These are phyloP conservation scores for Sodiomyces alkalinus DNA, from an alignment of 2,329 filamentous ascomycete genomes.

Conservation along the genomic window DNA sequence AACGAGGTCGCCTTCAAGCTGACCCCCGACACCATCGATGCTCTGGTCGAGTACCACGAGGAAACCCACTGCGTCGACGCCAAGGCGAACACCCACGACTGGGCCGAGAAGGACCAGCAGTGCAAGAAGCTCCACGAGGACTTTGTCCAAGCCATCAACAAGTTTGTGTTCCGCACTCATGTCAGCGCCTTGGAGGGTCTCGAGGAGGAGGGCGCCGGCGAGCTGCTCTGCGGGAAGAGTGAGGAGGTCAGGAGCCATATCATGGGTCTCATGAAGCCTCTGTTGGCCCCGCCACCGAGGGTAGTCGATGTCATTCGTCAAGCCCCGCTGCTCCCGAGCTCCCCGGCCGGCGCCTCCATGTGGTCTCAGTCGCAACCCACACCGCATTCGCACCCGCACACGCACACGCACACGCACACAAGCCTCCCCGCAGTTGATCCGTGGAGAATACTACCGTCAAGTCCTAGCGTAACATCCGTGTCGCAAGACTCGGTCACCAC, in stretches of 20 bases:
- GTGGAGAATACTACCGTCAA: slow-evolving; percentile 86
- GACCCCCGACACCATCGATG: slow-evolving; percentile 84
- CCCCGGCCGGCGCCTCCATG: slow-evolving; percentile 56
- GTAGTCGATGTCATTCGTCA: slow-evolving; percentile 82
- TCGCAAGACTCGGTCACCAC: slow-evolving; percentile 52
- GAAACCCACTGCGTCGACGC: slow-evolving; percentile 86
- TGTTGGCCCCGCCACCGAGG: slow-evolving; percentile 74
- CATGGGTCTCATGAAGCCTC: slow-evolving; percentile 70
- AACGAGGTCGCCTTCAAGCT: slow-evolving; percentile 98
- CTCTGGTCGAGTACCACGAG: slow-evolving; percentile 90
- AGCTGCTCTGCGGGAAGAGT: slow-evolving; percentile 79
- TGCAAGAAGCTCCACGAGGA: slow-evolving; percentile 96
- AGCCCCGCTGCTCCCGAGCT: slow-evolving; percentile 72
- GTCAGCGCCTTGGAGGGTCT: slow-evolving; percentile 84
- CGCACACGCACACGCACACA: too few relatives aligned
- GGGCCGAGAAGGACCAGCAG: slow-evolving; percentile 92
- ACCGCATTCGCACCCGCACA: too few relatives aligned
- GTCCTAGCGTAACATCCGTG: slow-evolving; percentile 58
- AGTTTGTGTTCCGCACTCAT: slow-evolving; percentile 84
- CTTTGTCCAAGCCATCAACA: slow-evolving; percentile 92
- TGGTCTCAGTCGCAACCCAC: slow-evolving; percentile 53
- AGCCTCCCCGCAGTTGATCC: slow-evolving; percentile 60
- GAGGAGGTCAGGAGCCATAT: slow-evolving; percentile 87
- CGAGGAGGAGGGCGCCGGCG: slow-evolving; percentile 90
- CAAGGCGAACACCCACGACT: slow-evolving; percentile 78